A percentile compares a stretch with the other conserved stretches of the same genome.
phyloP scores from a whole-genome alignment of 257 asterid species.

The Solanum sejunctum region DNA sequence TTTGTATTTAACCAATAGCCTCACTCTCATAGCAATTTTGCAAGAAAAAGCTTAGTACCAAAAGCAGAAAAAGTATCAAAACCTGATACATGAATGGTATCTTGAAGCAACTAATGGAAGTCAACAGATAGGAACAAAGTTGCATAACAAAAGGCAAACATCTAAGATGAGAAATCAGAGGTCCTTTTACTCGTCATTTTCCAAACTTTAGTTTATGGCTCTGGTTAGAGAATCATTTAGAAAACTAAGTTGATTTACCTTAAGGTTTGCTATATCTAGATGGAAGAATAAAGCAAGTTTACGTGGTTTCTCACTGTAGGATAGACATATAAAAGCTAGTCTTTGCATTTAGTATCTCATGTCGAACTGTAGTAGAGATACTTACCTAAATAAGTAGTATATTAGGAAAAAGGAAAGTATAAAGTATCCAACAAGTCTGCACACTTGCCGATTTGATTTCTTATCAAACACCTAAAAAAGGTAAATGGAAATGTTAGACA shows the following conservation, averaged over 20 bases:
- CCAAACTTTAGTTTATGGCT: neutral
- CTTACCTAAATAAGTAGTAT: conserved; percentile 57
- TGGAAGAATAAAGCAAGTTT: neutral
- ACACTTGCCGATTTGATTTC: conserved; percentile 61
- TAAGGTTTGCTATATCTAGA: neutral
- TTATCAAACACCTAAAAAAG: conserved; percentile 73
- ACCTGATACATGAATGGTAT: neutral
- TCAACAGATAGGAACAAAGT: neutral
- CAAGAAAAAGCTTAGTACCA: neutral
- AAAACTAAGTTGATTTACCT: neutral
- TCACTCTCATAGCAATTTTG: neutral
- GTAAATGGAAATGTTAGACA: conserved; percentile 6
- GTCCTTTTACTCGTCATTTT: neutral
- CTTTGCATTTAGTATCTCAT: neutral
- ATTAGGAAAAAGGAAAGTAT: conserved; percentile 54
- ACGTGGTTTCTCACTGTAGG: neutral
- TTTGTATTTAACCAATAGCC: neutral
- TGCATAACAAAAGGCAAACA: neutral
- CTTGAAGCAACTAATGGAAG: neutral
- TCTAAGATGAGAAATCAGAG: neutral
- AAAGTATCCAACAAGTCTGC: conserved; percentile 67
- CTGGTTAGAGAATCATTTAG: neutral
- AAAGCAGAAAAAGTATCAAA: neutral
- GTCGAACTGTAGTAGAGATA: conserved; percentile 3
- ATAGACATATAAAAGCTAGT: neutral